Base-by-base conservation (phyloP, 1,284 basidiomycete species). In the Lignosus rhinocerotis region DNA sequence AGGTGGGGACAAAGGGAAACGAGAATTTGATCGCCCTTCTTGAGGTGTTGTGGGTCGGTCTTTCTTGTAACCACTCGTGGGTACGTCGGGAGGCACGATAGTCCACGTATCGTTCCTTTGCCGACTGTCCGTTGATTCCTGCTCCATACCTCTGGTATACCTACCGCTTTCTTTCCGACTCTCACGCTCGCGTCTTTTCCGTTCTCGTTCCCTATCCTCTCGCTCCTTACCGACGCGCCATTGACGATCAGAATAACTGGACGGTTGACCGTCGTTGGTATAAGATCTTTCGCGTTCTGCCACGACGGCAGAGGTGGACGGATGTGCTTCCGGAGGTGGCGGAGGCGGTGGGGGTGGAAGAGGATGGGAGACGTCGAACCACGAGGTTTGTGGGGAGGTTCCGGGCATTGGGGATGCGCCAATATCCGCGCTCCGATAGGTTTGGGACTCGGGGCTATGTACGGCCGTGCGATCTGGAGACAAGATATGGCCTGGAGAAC, bases 221-320 rank as follows among this genome's bases (percentile, higher is more conserved):
- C 58, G 55, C 14, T 61, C 66, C 14, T 59, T 52, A n/a, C 58
- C 59, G 55, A 69, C 69, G 62, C 73, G 73, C 47, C 73, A 74
- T 53, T 68, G 70, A 47, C 67, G 62, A 12, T 69, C 62, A n/a
- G 54, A 19, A 31, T 67, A 60, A 41, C 50, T 58, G 10, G 57
- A 55, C 1, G 55, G 56, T 30, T 55, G 65, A 17, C 78, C 77
- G 50, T 71, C 56, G 41, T 75, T 72, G 41, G 71, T 74, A 60
- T 82, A 79, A 19, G 73, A 65, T 41, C 74, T 72, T 57, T 85
- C 82, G 21, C 80, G 77, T 43, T 86, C 82, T 16, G 73, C 71
- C 36, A 76, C 77, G 16, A 77, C 77, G 67, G 86, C 84, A 0
- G 84, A 83, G 12, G 33, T 16, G 33, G 76, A 77, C 16, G 80